phyloP scores from a whole-genome alignment of 2,329 filamentous ascomycete genomes.

The Xylogone sp. region DNA sequence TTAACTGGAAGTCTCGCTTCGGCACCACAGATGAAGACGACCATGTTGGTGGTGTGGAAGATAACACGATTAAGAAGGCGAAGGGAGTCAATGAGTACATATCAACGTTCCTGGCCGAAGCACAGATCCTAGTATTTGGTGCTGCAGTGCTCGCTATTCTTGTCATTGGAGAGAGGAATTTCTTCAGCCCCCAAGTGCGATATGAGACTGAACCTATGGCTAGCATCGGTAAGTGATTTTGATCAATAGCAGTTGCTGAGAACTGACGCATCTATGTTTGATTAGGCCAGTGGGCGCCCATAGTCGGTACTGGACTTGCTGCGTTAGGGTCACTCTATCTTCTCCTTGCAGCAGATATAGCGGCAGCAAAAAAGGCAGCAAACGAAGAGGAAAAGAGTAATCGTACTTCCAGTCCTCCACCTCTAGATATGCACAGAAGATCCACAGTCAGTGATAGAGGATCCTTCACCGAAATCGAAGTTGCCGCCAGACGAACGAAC shows the following conservation, averaged over 20 bases:
- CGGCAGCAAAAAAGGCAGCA: constrained; percentile 3
- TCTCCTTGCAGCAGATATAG: constrained; percentile 29
- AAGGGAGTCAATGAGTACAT: constrained; percentile 53
- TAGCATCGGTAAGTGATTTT: constrained; percentile 50
- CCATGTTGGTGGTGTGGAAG: constrained; percentile 45
- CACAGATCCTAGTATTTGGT: constrained; percentile 56
- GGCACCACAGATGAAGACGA: constrained; percentile 26
- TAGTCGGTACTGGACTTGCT: constrained; percentile 55
- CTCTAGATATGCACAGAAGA: constrained; percentile 4
- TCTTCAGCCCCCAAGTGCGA: constrained; percentile 51
- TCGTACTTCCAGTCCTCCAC: constrained; percentile 1
- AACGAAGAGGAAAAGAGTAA: constrained; percentile 1
- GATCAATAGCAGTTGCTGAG: constrained; percentile 1
- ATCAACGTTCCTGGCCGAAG: constrained; percentile 46
- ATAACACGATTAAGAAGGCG: constrained; percentile 48
- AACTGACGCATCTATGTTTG: constrained; percentile 24
- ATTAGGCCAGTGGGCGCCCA: constrained; percentile 55
- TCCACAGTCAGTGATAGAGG: constrained; percentile 6
- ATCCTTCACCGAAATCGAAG: constrained; percentile 5
- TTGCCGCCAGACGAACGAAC: neutral
- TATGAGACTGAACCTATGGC: constrained; percentile 61
- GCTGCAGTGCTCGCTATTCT: constrained; percentile 56
- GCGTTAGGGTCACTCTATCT: constrained; percentile 56
- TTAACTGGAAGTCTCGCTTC: constrained; percentile 52
- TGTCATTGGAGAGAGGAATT: constrained; percentile 59